Evolutionary conservation across 2,329 filamentous ascomycete species (phyloP), one percentile per base, ranked within the genome.

Genomic region (Botrytis sinoallii): DNA sequence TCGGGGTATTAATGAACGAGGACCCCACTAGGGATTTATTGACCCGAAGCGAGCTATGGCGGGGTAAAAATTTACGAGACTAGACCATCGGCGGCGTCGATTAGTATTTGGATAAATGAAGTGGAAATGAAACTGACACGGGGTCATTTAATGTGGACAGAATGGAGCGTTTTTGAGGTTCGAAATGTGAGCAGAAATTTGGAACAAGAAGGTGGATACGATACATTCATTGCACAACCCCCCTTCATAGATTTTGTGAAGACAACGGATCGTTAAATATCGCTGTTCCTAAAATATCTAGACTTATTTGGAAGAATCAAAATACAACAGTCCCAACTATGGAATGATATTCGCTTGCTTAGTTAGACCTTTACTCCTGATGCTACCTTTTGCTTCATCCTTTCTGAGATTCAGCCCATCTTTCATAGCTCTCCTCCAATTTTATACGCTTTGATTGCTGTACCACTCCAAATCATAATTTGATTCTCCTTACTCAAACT

Each of bases 371-470:
- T 61, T 14, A 65, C 16, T 7, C 46, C 38, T 32, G 5, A 14
- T 35, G 10, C n/a, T 38, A 44, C 29, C 60, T 44, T 42, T 35
- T 29, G 18, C 46, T 44, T 40, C 22, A 5, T 2, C 32, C 25
- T 22, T 32, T 8, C 14, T 35, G n/a, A 12, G 9, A 18, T 18
- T 18, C 22, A 66, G 29, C 38, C 29, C 48, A 4, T 25, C 29
- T 25, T 38, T 72, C 59, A 79, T 66, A 80, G 74, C 76, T 78
- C 72, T 70, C 79, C 79, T 70, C 75, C 77, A 67, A 91, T 82
- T 4, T 83, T 83, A 78, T 97, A 98, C 2, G 92, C 94, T 82
- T 88, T 87, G 70, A 88, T 85, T 1, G 93, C 93, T 18, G 92
- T 94, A 32, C 88, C 88, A 66, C 88, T 89, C 89, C 93, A 97